phyloP scores from a whole-genome alignment of 768 basidiomycete genomes.

The Rhizopogon salebrosus region DNA sequence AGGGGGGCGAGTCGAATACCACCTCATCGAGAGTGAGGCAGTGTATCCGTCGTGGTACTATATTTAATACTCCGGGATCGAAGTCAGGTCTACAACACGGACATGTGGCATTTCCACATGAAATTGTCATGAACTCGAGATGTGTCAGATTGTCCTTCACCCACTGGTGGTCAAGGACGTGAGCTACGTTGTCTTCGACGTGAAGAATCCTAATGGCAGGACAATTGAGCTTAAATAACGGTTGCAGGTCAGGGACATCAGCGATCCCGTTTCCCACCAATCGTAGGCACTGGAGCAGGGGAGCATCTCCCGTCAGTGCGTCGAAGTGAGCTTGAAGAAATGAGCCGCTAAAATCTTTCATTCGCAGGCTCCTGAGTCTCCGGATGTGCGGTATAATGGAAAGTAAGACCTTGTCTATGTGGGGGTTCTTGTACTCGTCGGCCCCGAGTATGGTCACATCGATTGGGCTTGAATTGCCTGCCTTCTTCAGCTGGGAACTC shows the following conservation, averaged over 20 bases:
- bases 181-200: neutral
- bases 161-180: neutral
- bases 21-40: neutral
- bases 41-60: neutral
- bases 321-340: neutral
- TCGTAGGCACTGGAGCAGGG: neutral
- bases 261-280: neutral
- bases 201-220: neutral
- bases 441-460: neutral
- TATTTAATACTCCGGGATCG: neutral
- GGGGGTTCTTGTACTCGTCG: too few species aligned
- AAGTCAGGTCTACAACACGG: too few species aligned
- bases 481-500: neutral
- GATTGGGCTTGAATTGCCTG: neutral
- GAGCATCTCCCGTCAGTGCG: neutral
- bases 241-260: accelerated
- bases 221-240: neutral
- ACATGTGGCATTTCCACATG: neutral
- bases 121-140: neutral
- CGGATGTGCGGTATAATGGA: neutral
- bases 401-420: too few species aligned
- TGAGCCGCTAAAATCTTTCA: neutral
- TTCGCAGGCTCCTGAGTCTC: neutral
- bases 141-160: neutral
- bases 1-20: neutral